Evolutionary conservation across 2,329 filamentous ascomycete species (phyloP).

Genomic region (Graphiopsis chlorocephala): DNA sequence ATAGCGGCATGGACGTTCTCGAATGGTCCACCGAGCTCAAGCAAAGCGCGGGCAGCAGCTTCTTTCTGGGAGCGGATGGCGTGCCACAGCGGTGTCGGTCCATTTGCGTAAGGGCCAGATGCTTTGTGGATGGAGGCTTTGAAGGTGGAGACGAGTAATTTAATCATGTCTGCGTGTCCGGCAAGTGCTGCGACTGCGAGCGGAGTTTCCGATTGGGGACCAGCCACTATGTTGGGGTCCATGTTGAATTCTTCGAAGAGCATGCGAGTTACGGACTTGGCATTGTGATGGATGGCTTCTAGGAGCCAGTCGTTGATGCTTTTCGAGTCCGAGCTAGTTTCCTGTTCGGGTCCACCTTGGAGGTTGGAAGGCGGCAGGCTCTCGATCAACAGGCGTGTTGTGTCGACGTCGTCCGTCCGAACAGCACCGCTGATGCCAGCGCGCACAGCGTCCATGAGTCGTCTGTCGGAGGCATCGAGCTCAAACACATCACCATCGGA

Average conservation of each 20-base stretch:
- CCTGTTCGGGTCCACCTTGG: not conserved
- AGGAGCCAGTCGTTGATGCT: not conserved
- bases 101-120: conserved; percentile 17
- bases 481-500: conserved; percentile 1
- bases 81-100: conserved; percentile 19
- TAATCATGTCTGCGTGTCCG: not conserved
- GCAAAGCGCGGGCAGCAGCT: conserved; percentile 11
- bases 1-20: conserved; percentile 10
- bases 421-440: not conserved
- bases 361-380: not conserved
- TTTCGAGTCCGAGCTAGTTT: not conserved
- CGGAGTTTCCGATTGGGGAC: not conserved
- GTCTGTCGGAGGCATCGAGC: conserved; percentile 10
- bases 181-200: not conserved
- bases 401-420: not conserved
- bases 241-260: not conserved
- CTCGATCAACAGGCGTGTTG: not conserved
- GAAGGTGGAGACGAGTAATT: conserved; percentile 10
- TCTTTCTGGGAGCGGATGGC: conserved; percentile 17
- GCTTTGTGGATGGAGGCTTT: conserved; percentile 17
- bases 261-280: not conserved
- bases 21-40: conserved; percentile 18
- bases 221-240: not conserved
- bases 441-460: not conserved
- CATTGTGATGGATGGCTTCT: not conserved